These are phyloP conservation scores for Cardamine chenopodiifolia DNA, from an alignment of 345 rosid species.

Conservation along the genomic window DNA sequence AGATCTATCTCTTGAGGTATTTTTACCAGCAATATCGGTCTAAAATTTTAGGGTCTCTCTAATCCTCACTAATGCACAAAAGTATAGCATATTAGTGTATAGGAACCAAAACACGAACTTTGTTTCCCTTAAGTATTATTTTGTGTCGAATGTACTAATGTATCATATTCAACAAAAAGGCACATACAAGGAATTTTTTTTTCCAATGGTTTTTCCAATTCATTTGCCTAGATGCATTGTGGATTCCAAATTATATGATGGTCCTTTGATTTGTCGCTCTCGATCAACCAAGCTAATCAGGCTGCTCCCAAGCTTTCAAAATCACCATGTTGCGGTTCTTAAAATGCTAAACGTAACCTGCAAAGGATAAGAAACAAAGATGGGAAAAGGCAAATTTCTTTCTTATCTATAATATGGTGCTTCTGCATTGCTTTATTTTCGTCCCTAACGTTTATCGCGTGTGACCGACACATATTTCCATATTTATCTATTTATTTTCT, in stretches of 20 bases:
- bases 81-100: neutral
- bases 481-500: conserved; percentile 11
- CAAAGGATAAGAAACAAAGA: neutral
- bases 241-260: neutral
- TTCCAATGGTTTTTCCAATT: neutral
- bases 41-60: neutral
- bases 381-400: no score
- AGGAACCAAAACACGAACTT: neutral
- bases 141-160: neutral
- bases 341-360: neutral
- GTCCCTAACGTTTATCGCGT: neutral
- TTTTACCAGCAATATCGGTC: neutral
- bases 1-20: neutral
- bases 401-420: conserved; percentile 3
- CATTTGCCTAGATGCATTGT: conserved; percentile 6
- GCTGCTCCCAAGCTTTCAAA: conserved; percentile 54
- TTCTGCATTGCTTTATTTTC: conserved; percentile 15
- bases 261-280: neutral
- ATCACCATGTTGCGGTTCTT: conserved; percentile 69
- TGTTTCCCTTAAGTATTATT: neutral
- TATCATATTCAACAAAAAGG: neutral
- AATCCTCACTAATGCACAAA: neutral
- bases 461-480: conserved; percentile 9
- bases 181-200: neutral
- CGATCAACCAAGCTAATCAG: conserved; percentile 59